Base-by-base conservation (phyloP, 1,284 basidiomycete genomes). In the Austroboletus olivaceoglutinosus region DNA sequence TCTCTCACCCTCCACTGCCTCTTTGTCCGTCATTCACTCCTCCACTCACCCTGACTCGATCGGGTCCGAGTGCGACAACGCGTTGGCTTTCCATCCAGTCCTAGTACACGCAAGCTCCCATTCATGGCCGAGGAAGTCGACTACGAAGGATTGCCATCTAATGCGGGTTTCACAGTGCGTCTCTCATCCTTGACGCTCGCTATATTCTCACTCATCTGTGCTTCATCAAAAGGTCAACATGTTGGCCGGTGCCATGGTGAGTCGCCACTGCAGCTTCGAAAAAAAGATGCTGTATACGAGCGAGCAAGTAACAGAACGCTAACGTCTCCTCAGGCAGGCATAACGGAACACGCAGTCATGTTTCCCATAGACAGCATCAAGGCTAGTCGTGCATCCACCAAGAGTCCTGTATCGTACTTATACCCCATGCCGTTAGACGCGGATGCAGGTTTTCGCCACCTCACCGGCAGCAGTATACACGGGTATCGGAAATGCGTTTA, bases 311-410 rank as follows among this genome's bases (percentile, higher is more conserved):
- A 22, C 21, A 21, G 15, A 13, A n/a, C 15, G 38, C 22, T 40
- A 23, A 40, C 23, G 38, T 25, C 38, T 47, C 33, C 52, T 51
- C 68, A 95, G 92, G 96, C 97, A 60, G 97, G 97, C 55, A 99
- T 99, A 62, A 94, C 93, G 49, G 97, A 99, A 72, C 97, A 99
- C 73, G 92, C 95, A 23, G 93, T 97, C 68, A 99, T 99, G 90
- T 99, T 93, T 69, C 97, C 97, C 4, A 79, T 99, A 57, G 97
- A 99, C 74, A 94, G 92, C 63, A 97, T 99, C 70, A 98, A 99
- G 79, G 96, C 92, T 53, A 58, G 85, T 72, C 18, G 18, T 19
- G 7, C 36, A 30, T 23, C 23, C 30, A 30, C 23, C 15, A 22
- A n/a, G n/a, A n/a, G n/a, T n/a, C n/a, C 29, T 43, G 38, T 36